Evolutionary conservation across 345 rosid species (phyloP).

Genomic region (Dipteronia sinensis): DNA sequence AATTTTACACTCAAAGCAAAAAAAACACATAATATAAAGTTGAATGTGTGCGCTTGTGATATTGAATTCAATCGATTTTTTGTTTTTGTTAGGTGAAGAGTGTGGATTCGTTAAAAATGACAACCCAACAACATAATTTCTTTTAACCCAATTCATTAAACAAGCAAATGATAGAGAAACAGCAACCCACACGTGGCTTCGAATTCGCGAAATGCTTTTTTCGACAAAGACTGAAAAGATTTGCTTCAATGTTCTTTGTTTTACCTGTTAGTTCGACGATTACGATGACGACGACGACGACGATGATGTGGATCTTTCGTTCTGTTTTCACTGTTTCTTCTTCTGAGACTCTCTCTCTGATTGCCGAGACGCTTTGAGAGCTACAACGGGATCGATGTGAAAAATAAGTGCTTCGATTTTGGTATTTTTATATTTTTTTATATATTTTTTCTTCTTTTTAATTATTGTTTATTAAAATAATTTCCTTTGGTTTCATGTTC

Average conservation of each 20-base stretch:
- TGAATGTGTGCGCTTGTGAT: background rate
- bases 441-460: background rate
- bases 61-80: too few relatives aligned
- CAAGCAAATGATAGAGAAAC: slow-evolving; percentile 36
- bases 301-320: slow-evolving; percentile 10
- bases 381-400: slow-evolving; percentile 12
- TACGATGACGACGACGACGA: background rate
- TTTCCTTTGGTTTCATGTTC: background rate
- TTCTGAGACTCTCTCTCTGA: slow-evolving; percentile 1
- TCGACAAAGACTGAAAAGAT: background rate
- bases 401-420: background rate
- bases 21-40: background rate
- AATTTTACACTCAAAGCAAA: slow-evolving; percentile 54
- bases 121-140: slow-evolving; percentile 51
- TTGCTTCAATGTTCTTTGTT: background rate
- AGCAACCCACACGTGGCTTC: slow-evolving; percentile 32
- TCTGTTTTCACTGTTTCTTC: slow-evolving; percentile 13
- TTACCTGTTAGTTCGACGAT: slow-evolving; percentile 12
- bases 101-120: slow-evolving; percentile 41
- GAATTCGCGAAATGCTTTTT: slow-evolving; percentile 8
- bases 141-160: slow-evolving; percentile 13
- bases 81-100: slow-evolving; percentile 44
- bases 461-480: background rate
- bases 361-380: slow-evolving; percentile 14
- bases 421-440: too few relatives aligned